Evolutionary conservation across 805 yeast genomes (phyloP), one percentile per base, ranked within the genome.

Genomic region (Metschnikowia cubensis): DNA sequence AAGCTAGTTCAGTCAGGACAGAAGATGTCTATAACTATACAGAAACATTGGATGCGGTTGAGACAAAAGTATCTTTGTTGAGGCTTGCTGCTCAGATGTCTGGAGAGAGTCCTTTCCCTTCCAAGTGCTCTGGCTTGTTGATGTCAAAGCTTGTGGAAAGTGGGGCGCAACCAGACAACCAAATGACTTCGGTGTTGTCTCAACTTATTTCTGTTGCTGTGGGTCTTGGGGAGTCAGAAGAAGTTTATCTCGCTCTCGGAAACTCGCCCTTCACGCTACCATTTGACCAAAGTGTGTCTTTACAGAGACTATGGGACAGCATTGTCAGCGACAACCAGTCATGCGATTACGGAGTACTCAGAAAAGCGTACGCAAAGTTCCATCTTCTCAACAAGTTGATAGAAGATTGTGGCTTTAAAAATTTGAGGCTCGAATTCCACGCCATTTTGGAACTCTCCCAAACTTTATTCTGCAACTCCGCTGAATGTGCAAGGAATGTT

Each of bases 381-480:
- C 59, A 45, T n/a, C 54, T 69, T 15, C 62, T 71, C 47, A 70
- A 69, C 47, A 59, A 53, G 3, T 46, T 65, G 20, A 45, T 57
- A 7, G 49, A 53, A 35, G 38, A 31, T 10, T 48, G 42, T 37
- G 54, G 51, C 0, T 40, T 35, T n/a, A 42, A 35, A 14, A 34
- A 43, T 10, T 3, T 42, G 35, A 29, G 33, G 7, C 25, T 47
- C 7, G 49, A 48, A 1, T 34, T 65, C 3, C 48, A 50, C 0
- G 52, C 51, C 5, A 46, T 76, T n/a, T 15, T 50, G 14, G 38
- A 43, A 1, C 55, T 73, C 32, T 54, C 59, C 13, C 36, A 48
- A 4, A 36, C 29, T 4, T 40, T 68, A 6, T 56, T 68, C 29
- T 35, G 32, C n/a, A 62, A 62, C 32, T 51, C 69, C 0, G 35